A percentile compares a stretch with the other conserved stretches of the same genome.
Evolutionary conservation across 345 rosid genomes (phyloP).

Genomic region (Acer saccharum): DNA sequence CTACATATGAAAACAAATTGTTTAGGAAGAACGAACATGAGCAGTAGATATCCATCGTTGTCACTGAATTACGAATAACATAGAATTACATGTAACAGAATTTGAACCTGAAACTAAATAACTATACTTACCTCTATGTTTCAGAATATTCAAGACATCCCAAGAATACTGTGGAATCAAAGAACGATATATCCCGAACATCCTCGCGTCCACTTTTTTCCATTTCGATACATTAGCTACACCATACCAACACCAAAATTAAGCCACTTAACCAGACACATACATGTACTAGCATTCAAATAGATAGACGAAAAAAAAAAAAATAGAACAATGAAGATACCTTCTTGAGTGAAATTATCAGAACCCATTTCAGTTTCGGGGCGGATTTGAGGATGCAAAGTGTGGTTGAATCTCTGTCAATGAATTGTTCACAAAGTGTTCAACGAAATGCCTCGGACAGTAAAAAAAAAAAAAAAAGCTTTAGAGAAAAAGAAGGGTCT

Average conservation of each 20-base stretch:
- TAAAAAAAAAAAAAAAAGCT: background rate
- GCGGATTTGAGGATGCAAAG: conserved; percentile 19
- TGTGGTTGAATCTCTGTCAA: conserved; percentile 43
- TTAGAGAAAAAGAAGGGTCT: background rate
- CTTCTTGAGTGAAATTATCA: conserved; percentile 22
- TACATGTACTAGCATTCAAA: background rate
- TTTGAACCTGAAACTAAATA: background rate
- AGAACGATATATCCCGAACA: conserved; percentile 41
- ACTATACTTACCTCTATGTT: conserved; percentile 40
- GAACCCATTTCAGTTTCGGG: conserved; percentile 25
- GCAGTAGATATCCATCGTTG: background rate
- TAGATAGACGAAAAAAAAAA: no score
- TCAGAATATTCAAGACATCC: conserved; percentile 59
- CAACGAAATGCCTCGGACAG: conserved; percentile 37
- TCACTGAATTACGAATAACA: background rate
- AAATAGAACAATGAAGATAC: conserved; percentile 16
- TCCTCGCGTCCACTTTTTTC: conserved; percentile 53
- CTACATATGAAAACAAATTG: background rate
- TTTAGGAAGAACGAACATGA: background rate
- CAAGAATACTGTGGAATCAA: conserved; percentile 57
- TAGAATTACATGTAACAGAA: background rate
- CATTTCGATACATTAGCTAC: conserved; percentile 58
- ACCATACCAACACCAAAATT: conserved; percentile 21
- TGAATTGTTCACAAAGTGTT: conserved; percentile 27
- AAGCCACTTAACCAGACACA: background rate